Conservation (phyloP, 2,329 filamentous ascomycete genomes). For the Xylaria sp. region DNA sequence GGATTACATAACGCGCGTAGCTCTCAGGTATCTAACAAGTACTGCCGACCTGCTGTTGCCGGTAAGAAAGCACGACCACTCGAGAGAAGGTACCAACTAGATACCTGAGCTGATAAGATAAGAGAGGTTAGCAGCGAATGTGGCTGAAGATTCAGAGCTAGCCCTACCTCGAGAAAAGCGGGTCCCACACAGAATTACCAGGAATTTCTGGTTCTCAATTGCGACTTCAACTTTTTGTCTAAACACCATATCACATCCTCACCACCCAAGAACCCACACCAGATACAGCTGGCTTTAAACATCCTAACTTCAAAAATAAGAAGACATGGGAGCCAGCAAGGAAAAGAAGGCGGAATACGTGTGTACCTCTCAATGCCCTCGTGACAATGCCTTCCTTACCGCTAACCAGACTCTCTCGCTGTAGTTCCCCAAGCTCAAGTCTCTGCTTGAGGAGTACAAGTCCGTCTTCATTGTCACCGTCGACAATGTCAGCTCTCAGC, state of each 20-base stretch:
- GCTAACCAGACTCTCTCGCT: constrained; percentile 7
- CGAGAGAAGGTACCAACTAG: not conserved
- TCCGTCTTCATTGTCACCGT: constrained; percentile 96
- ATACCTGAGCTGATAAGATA: not conserved
- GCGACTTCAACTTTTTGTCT: constrained; percentile 15
- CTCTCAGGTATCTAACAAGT: too few species aligned
- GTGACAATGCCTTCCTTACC: not conserved
- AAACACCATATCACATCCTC: constrained; percentile 14
- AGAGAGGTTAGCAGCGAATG: not conserved
- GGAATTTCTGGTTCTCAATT: constrained; percentile 13
- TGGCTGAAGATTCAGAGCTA: constrained; percentile 3
- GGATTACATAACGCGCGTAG: too few species aligned
- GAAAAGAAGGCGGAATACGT: constrained; percentile 71
- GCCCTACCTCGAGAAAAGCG: constrained; percentile 15
- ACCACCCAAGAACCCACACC: constrained; percentile 19
- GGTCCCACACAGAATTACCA: constrained; percentile 20
- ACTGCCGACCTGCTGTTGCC: too few species aligned
- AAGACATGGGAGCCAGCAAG: constrained; percentile 98
- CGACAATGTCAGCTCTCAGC: constrained; percentile 99
- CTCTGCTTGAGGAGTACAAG: constrained; percentile 90
- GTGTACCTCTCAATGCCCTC: constrained; percentile 8
- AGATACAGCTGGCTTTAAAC: constrained; percentile 70
- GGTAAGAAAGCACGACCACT: not conserved
- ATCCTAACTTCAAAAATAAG: constrained; percentile 94
- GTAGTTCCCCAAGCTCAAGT: constrained; percentile 99